Conservation (phyloP, 495 filamentous ascomycete species). For the Tuber borchii region DNA sequence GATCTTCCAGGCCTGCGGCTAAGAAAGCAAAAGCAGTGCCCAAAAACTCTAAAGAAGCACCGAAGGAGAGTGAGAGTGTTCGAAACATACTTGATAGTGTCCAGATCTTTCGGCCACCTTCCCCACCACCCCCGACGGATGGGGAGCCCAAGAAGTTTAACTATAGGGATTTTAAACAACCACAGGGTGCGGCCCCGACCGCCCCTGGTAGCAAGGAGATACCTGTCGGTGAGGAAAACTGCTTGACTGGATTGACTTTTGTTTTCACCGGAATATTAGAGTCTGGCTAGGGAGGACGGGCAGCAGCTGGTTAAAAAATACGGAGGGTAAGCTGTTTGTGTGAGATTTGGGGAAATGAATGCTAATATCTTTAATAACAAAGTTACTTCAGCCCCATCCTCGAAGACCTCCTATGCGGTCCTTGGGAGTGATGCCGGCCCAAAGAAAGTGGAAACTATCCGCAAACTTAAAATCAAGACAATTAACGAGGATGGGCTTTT, state of each 20-base stretch:
- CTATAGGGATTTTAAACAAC: slow-evolving; percentile 53
- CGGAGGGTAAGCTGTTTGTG: slow-evolving; percentile 72
- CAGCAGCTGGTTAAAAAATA: slow-evolving; percentile 83
- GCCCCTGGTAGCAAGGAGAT: slow-evolving; percentile 61
- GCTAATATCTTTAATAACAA: slow-evolving; percentile 51
- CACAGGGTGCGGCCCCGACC: slow-evolving; percentile 53
- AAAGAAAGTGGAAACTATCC: slow-evolving; percentile 85
- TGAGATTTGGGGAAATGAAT: slow-evolving; percentile 62
- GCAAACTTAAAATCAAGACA: slow-evolving; percentile 67
- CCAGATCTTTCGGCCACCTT: slow-evolving; percentile 69
- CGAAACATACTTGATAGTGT: slow-evolving; percentile 83
- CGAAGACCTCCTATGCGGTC: slow-evolving; percentile 88
- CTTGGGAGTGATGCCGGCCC: slow-evolving; percentile 87
- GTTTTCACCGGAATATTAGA: slow-evolving; percentile 91
- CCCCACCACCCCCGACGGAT: slow-evolving; percentile 61
- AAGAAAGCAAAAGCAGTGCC: slow-evolving; percentile 57
- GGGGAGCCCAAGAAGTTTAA: slow-evolving; percentile 61
- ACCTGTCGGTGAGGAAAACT: slow-evolving; percentile 79
- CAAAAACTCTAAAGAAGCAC: slow-evolving; percentile 57
- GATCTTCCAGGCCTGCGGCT: slow-evolving; percentile 53
- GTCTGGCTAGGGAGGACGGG: slow-evolving; percentile 74
- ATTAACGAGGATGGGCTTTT: slow-evolving; percentile 92
- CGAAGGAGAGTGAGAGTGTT: slow-evolving; percentile 58
- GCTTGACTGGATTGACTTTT: slow-evolving; percentile 84
- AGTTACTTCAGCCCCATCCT: slow-evolving; percentile 73